Conservation (phyloP, 164 flowering plant genomes). For the Kalanchoe fedtschenkoi region DNA sequence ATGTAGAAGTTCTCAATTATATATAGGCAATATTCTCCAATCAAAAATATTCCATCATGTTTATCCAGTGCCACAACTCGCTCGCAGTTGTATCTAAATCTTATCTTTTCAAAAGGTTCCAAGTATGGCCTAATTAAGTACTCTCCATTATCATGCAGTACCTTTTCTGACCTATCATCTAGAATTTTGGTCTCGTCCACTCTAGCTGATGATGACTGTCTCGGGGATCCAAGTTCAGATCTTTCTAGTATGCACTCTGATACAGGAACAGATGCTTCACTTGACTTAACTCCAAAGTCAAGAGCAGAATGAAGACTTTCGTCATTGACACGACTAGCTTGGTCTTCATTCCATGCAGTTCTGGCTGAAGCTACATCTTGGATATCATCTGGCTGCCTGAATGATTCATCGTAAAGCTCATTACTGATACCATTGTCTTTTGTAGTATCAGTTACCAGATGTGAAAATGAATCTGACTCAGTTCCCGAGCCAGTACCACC, state of each 20-base stretch:
- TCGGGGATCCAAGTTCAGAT: slow-evolving; percentile 73
- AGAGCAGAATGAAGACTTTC: slow-evolving; percentile 87
- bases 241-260: slow-evolving; percentile 51
- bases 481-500: slow-evolving; percentile 39
- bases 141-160: slow-evolving; percentile 84
- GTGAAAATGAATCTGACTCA: slow-evolving; percentile 48
- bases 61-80: slow-evolving; percentile 95
- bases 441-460: slow-evolving; percentile 33
- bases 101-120: slow-evolving; percentile 81
- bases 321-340: slow-evolving; percentile 71
- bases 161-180: slow-evolving; percentile 72
- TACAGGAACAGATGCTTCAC: slow-evolving; percentile 48
- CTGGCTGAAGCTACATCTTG: slow-evolving; percentile 43
- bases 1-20: slow-evolving; percentile 93
- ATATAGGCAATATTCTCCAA: slow-evolving; percentile 80
- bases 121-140: slow-evolving; percentile 87
- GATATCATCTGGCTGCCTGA: slow-evolving; percentile 41
- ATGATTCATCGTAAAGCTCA: slow-evolving; percentile 43
- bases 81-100: slow-evolving; percentile 86
- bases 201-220: slow-evolving; percentile 54
- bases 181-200: slow-evolving; percentile 39
- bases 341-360: slow-evolving; percentile 75
- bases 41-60: slow-evolving; percentile 96
- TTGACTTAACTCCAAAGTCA: slow-evolving; percentile 74
- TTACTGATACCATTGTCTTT: slow-evolving; percentile 32